phyloP scores from a whole-genome alignment of 2,329 filamentous ascomycete genomes.

The Aspergillus aculeatinus region DNA sequence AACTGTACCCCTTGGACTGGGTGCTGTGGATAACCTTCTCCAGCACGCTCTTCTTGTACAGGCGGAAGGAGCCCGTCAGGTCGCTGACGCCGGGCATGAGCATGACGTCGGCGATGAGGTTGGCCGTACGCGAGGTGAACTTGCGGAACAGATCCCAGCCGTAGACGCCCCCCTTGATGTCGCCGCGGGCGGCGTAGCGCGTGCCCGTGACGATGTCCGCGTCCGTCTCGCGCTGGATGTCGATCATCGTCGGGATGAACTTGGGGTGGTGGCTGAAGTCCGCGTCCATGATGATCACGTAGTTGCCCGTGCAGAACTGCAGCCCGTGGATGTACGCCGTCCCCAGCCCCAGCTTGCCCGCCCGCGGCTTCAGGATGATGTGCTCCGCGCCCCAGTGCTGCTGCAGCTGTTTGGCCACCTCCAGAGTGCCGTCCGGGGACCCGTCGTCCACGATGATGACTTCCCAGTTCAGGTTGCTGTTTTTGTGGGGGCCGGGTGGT shows the following conservation, averaged over 20 bases:
- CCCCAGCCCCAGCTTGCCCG: slow-evolving; percentile 94
- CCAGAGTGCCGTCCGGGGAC: slow-evolving; percentile 91
- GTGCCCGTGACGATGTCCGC: slow-evolving; percentile 98
- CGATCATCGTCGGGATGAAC: slow-evolving; percentile 95
- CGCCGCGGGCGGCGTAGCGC: slow-evolving; percentile 75
- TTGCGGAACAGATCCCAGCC: slow-evolving; percentile 95
- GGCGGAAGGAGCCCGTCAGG: slow-evolving; percentile 86
- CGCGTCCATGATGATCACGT: slow-evolving; percentile 99
- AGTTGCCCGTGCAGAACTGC: slow-evolving; percentile 87
- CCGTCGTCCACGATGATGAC: slow-evolving; percentile 97
- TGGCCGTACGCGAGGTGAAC: slow-evolving; percentile 70
- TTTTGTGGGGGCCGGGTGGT: not conserved
- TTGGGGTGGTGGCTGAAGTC: slow-evolving; percentile 99
- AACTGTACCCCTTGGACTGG: slow-evolving; percentile 95
- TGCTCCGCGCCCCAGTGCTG: slow-evolving; percentile 73
- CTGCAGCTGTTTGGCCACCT: slow-evolving; percentile 85
- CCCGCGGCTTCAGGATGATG: slow-evolving; percentile 80
- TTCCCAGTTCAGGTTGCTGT: slow-evolving; percentile 91
- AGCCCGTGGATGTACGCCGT: slow-evolving; percentile 95
- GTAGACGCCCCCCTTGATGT: slow-evolving; percentile 71
- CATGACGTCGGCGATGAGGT: slow-evolving; percentile 93
- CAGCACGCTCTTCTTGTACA: slow-evolving; percentile 90
- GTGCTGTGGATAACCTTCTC: slow-evolving; percentile 87
- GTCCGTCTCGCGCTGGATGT: slow-evolving; percentile 70
- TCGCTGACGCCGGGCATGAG: slow-evolving; percentile 92